Conservation (phyloP, 352 stramenopile genomes). For the Pythium diclinum region DNA sequence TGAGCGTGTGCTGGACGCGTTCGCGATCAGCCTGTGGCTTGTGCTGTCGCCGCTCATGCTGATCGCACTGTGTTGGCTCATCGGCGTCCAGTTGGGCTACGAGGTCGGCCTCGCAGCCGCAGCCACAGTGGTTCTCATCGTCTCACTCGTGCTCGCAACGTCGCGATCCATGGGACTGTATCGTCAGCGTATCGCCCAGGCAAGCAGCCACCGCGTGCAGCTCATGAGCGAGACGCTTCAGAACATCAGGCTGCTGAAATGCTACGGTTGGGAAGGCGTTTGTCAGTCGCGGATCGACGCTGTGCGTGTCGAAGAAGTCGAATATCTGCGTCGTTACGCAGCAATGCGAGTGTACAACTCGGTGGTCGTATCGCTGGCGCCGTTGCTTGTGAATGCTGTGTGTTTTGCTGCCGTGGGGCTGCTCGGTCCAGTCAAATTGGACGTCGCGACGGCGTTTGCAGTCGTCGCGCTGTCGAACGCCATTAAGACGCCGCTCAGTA, state of each 20-base stretch:
- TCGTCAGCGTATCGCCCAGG: constrained; percentile 6
- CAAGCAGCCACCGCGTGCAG: constrained; percentile 52
- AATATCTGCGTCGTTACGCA: constrained; percentile 10
- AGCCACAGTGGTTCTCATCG: constrained; percentile 26
- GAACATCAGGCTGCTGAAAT: constrained; percentile 75
- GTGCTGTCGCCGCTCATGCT: too few species aligned
- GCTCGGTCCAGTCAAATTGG: constrained; percentile 70
- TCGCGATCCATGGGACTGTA: neutral
- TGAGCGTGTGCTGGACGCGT: neutral
- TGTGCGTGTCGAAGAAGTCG: constrained; percentile 26
- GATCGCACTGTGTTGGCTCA: too few species aligned
- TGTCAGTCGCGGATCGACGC: constrained; percentile 16
- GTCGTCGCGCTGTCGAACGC: constrained; percentile 86
- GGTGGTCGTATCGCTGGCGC: constrained; percentile 66
- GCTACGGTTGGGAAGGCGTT: constrained; percentile 55
- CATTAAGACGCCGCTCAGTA: constrained; percentile 45
- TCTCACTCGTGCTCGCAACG: constrained; percentile 1
- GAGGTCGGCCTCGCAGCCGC: constrained; percentile 27
- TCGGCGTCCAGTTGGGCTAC: neutral
- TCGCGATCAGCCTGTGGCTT: neutral
- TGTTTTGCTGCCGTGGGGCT: constrained; percentile 80
- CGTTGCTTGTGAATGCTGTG: constrained; percentile 89
- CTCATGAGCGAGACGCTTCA: constrained; percentile 84
- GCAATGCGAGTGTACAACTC: constrained; percentile 24
- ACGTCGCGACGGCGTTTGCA: constrained; percentile 91